These are phyloP conservation scores for Euphorbia schlechtendalii DNA, from an alignment of 441 rosid species.

Conservation along the genomic window DNA sequence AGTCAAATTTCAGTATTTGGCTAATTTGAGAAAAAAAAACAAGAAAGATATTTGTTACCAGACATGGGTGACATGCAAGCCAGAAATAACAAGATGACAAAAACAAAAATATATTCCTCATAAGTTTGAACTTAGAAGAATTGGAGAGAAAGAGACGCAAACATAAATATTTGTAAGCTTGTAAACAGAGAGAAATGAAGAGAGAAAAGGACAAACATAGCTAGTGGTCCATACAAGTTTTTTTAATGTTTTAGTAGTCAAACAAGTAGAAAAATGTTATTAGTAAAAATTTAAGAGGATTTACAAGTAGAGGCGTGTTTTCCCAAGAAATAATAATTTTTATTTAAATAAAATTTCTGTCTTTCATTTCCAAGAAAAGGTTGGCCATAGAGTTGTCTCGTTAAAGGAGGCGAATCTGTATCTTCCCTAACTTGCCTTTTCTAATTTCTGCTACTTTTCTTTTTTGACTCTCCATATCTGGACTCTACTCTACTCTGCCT, in stretches of 20 bases:
- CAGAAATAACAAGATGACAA: too few species aligned
- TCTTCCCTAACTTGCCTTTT: slow-evolving; percentile 13
- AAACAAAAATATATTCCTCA: too few species aligned
- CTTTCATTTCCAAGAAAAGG: slow-evolving; percentile 70
- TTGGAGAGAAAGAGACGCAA: too few species aligned
- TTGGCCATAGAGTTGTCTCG: slow-evolving; percentile 31
- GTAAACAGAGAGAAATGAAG: not conserved
- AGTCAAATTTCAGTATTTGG: too few species aligned
- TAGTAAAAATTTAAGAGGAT: not conserved
- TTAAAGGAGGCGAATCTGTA: slow-evolving; percentile 47
- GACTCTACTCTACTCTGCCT: not conserved
- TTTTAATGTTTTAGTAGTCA: not conserved
- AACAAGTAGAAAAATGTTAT: too few species aligned
- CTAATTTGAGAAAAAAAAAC: too few species aligned
- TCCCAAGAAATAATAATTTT: not conserved
- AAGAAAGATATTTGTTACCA: too few species aligned
- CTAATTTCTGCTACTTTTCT: slow-evolving; percentile 11
- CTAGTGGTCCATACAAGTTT: slow-evolving; percentile 7
- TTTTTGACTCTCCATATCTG: not conserved
- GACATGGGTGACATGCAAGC: too few species aligned
- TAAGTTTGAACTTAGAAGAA: too few species aligned
- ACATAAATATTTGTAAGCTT: too few species aligned
- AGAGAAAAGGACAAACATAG: not conserved
- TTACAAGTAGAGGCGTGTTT: slow-evolving; percentile 25
- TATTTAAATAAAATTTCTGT: slow-evolving; percentile 1